Base-by-base conservation (phyloP, 148 eudicot species). In the Vaccinium corymbosum region DNA sequence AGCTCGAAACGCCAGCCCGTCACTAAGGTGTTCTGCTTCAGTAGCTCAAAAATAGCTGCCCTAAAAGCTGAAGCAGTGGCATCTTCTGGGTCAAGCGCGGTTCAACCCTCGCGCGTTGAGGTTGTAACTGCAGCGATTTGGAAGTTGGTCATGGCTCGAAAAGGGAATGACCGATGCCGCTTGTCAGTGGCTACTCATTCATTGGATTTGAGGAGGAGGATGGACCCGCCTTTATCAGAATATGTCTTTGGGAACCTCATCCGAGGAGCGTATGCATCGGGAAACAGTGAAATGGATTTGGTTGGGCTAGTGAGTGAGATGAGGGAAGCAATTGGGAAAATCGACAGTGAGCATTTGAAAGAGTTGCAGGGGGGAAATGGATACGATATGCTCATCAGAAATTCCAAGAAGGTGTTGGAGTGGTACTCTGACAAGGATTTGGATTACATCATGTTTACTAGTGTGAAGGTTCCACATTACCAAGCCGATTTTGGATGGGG, bases 401-500 rank as follows among this genome's bases (percentile, higher is more conserved):
- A 81, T 32, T 66, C 77, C 6, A 77, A 25, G 35, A 32, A 81
- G 46, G 29, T 84, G 2, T 35, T 59, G 4, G 35, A 81, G 56
- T n/a, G 42, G 14, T 0, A 80, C 38, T 12, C 68, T 20, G 59
- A 74, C 13, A 64, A 70, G 11, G 84, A 76, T 52, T 71, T 52
- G 6, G 29, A 62, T 9, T 52, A 83, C 20, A 10, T 86, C 4
- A 86, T 56, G 64, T 88, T 82, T 75, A 85, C 85, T 59, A 88
- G 89, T 84, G 90, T 88, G 90, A 68, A 78, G 86, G 27, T 88
- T 88, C 77, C 85, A 89, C 38, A 77, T 87, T 3, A 85, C 77
- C 86, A 85, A 51, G 86, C 79, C 4, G 89, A 90, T 77, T 90
- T 88, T 83, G 89, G 92, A 15, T 90, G 87, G 85, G 89, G 90